Base-by-base conservation (phyloP, 208 protist species). In the Porcisia deanei region DNA sequence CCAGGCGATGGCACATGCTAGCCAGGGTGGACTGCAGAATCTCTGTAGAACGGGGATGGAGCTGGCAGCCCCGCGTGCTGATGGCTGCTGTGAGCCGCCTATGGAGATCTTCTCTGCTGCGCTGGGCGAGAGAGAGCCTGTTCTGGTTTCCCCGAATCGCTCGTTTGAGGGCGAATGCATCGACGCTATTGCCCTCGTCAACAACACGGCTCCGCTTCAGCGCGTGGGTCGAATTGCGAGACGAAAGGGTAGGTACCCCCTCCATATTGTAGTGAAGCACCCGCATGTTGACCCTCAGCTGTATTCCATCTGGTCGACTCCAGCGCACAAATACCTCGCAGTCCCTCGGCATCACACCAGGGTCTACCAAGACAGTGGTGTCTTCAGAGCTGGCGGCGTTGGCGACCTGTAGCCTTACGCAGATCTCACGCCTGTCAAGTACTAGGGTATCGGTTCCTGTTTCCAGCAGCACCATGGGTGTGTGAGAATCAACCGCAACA, bases 321-420 rank as follows among this genome's bases (percentile, higher is more conserved):
- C 88, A 91, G 18, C 88, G 89, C 18, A 89, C 81, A 83, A 88
- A 96, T 2, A 94, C 60, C 18, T 80, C 83, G 60, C 60, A 93
- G 37, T 64, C 72, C 0, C 25, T 12, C 8, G 88, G 89, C 3
- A 91, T 65, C 20, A 66, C 65, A 30, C 49, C 66, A 4, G 86
- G 82, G 14, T 81, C 75, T 20, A 95, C 25, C 18, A 71, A 0
- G 53, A 64, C 65, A 0, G 73, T 54, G 5, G 9, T 45, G 7
- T 54, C 14, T 37, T 77, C 68, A 58, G 58, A 75, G 43, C 1
- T 12, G 10, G 69, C n/a, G 14, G 73, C 66, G 45, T 82, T 60
- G 30, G 68, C 41, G 5, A 78, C 78, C 18, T 74, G 67, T 45
- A 82, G 47, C 52, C 49, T 45, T 12, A 61, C 59, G 68, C 78